Conservation (phyloP, 1,284 basidiomycete species). For the Leccinum huronense region DNA sequence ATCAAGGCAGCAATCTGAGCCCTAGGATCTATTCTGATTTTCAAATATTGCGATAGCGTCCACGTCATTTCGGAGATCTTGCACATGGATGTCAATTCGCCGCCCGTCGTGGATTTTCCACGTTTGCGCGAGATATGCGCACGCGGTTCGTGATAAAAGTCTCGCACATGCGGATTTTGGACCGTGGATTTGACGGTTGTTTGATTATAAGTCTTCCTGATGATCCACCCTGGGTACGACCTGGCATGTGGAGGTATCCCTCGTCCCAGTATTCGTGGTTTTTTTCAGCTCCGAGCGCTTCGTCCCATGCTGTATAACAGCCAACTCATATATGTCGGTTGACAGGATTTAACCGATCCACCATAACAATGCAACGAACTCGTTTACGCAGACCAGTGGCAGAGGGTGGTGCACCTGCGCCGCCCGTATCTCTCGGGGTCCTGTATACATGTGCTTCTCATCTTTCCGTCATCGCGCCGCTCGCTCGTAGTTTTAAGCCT, state of each 20-base stretch:
- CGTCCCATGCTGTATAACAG: conserved; percentile 10
- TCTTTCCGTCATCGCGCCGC: conserved; percentile 8
- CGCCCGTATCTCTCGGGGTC: conserved; percentile 21
- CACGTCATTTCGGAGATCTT: conserved; percentile 58
- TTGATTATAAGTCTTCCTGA: conserved; percentile 59
- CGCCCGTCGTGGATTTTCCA: conserved; percentile 55
- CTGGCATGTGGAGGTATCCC: conserved; percentile 63
- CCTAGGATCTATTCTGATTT: not conserved
- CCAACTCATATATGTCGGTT: not conserved
- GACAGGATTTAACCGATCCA: not conserved
- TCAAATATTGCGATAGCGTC: conserved; percentile 39
- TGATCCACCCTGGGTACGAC: conserved; percentile 68
- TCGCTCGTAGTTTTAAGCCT: conserved; percentile 13
- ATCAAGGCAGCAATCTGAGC: not conserved
- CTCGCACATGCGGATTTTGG: not conserved
- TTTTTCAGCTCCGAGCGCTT: not conserved
- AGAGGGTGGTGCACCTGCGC: conserved; percentile 16
- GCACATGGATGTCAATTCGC: conserved; percentile 41
- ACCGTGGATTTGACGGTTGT: conserved; percentile 9
- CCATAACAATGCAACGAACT: not conserved
- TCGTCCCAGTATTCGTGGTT: conserved; percentile 4
- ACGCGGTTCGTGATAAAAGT: conserved; percentile 44
- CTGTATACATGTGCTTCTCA: conserved; percentile 20
- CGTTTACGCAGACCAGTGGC: conserved; percentile 11
- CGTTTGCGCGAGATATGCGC: conserved; percentile 54